Evolutionary conservation across 192 early-diverging fungal genomes (phyloP).

Genomic region (Backusella macrospora): DNA sequence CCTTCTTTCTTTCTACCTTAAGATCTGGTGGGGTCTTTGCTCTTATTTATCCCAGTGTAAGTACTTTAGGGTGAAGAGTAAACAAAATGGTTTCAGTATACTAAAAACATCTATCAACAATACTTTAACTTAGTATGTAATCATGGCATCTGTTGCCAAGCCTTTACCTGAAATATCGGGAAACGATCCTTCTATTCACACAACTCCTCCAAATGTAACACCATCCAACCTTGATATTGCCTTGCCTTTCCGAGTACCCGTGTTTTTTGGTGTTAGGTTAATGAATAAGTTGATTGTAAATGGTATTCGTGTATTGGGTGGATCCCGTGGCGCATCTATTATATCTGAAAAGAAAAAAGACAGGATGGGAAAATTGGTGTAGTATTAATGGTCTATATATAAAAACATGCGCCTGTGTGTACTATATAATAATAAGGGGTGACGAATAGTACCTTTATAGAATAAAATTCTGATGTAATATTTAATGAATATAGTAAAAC

Average conservation of each 20-base stretch:
- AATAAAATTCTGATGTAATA: too few relatives aligned
- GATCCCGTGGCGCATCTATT: constrained; percentile 24
- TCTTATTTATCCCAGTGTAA: constrained; percentile 40
- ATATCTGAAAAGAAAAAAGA: constrained; percentile 33
- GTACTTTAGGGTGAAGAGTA: too few relatives aligned
- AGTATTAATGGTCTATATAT: neutral
- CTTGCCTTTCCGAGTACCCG: constrained; percentile 22
- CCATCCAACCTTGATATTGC: constrained; percentile 1
- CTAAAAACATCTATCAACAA: neutral
- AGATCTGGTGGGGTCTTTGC: constrained; percentile 35
- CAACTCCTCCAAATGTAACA: neutral
- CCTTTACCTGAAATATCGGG: constrained; percentile 19
- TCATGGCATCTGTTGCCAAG: constrained; percentile 36
- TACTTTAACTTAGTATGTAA: constrained; percentile 27
- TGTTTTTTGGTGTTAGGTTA: constrained; percentile 29
- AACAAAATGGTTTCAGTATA: too few relatives aligned
- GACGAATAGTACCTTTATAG: neutral
- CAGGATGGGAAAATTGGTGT: constrained; percentile 15
- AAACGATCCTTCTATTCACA: neutral
- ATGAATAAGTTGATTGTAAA: constrained; percentile 24
- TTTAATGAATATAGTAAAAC: too few relatives aligned
- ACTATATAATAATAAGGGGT: neutral
- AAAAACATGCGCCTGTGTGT: too few relatives aligned
- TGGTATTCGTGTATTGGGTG: constrained; percentile 22
- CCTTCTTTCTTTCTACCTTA: constrained; percentile 35